Evolutionary conservation across 306 rosid species (phyloP).

Genomic region (Citrullus amarus): DNA sequence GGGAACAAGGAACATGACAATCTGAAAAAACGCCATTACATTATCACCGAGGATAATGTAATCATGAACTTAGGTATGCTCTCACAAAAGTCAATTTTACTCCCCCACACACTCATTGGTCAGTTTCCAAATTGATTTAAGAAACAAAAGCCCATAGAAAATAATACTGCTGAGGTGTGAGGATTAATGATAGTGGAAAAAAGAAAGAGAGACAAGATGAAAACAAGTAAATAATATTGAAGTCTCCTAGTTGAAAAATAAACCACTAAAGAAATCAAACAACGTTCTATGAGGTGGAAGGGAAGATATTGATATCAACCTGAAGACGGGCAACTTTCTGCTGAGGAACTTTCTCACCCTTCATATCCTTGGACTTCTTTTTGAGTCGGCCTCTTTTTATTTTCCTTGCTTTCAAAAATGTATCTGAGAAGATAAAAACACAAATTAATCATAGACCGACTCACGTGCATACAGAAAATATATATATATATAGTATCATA

Average conservation of each 20-base stretch:
- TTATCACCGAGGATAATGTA: background rate
- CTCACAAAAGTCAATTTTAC: background rate
- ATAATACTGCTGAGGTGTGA: background rate
- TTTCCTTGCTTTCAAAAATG: constrained; percentile 69
- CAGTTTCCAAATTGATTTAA: background rate
- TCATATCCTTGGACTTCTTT: constrained; percentile 39
- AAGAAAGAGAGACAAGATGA: background rate
- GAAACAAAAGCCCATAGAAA: background rate
- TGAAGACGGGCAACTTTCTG: constrained; percentile 71
- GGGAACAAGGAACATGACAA: no score
- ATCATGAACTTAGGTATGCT: background rate
- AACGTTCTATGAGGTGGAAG: background rate
- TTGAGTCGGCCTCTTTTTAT: constrained; percentile 30
- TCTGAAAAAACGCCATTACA: background rate
- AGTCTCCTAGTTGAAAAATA: background rate
- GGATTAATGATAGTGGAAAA: background rate
- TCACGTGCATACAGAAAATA: background rate
- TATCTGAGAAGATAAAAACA: constrained; percentile 34
- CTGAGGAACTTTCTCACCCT: constrained; percentile 30
- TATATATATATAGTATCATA: constrained; percentile 11
- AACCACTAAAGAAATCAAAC: background rate
- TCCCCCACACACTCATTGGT: background rate
- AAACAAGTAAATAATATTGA: background rate
- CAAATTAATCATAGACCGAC: constrained; percentile 11
- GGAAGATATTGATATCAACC: constrained; percentile 27